phyloP scores from a whole-genome alignment of 176 grass and related monocot species.

The Elaeis guineensis region DNA sequence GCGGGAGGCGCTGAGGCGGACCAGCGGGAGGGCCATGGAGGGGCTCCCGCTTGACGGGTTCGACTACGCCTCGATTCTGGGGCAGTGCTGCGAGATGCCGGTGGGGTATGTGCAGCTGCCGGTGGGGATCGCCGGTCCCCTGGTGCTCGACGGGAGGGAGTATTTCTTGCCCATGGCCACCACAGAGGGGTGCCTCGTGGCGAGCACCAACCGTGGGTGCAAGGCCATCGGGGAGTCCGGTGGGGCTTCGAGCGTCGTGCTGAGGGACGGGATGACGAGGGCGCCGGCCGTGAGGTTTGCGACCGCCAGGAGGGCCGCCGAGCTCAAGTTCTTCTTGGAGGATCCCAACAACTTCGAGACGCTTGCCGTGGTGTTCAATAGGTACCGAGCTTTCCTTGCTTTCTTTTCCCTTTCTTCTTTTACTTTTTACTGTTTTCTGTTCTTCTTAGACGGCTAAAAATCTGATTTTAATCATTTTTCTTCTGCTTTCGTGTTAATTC shows the following conservation, averaged over 20 bases:
- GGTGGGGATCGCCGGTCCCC: constrained; percentile 4
- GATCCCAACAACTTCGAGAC: constrained; percentile 13
- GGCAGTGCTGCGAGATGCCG: constrained; percentile 6
- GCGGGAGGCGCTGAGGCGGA: constrained; percentile 5
- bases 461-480: background rate
- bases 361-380: constrained; percentile 6
- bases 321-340: constrained; percentile 10
- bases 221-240: constrained; percentile 5
- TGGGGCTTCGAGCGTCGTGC: constrained; percentile 3
- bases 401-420: background rate
- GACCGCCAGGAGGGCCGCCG: constrained; percentile 1
- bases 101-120: constrained; percentile 12
- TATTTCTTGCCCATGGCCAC: constrained; percentile 6
- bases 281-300: constrained; percentile 5
- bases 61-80: constrained; percentile 5
- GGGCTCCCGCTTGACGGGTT: constrained; percentile 7
- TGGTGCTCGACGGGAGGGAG: background rate
- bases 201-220: constrained; percentile 9
- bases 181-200: constrained; percentile 12
- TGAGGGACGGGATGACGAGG: constrained; percentile 7
- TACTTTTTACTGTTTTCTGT: background rate
- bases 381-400: background rate
- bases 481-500: too few relatives aligned
- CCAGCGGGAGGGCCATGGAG: background rate
- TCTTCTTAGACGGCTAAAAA: background rate